Evolutionary conservation across 345 rosid species (phyloP).

Genomic region (Pugionium cornutum): DNA sequence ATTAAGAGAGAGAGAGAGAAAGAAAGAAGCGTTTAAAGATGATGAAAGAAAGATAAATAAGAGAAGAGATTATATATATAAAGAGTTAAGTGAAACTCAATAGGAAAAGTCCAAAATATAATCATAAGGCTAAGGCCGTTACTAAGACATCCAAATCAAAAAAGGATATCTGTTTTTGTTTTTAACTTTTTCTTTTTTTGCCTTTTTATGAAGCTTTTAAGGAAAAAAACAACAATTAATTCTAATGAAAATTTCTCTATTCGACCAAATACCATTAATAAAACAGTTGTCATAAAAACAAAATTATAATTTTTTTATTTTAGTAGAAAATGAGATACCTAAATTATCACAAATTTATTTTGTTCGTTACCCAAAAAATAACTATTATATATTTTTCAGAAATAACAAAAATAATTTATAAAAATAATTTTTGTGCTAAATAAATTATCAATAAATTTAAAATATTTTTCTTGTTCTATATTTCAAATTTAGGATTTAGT

Average conservation of each 20-base stretch:
- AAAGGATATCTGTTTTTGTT: slow-evolving; percentile 32
- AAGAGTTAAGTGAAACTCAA: slow-evolving; percentile 7
- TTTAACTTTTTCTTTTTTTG: neutral
- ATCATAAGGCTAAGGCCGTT: slow-evolving; percentile 66
- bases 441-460: no score
- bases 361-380: no score
- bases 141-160: slow-evolving; percentile 44
- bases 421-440: no score
- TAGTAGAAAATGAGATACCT: no score
- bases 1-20: slow-evolving; percentile 8
- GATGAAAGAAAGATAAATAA: slow-evolving; percentile 27
- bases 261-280: no score
- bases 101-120: slow-evolving; percentile 52
- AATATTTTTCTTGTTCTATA: no score
- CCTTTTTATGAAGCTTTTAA: slow-evolving; percentile 13
- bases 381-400: no score
- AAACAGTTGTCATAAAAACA: no score
- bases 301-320: no score
- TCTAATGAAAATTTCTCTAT: neutral
- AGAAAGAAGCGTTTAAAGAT: slow-evolving; percentile 33
- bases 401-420: no score
- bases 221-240: neutral
- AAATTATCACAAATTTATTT: no score
- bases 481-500: no score
- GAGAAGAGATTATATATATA: slow-evolving; percentile 21